Percentiles rank a stretch among this genome's conserved stretches.
Conservation (phyloP, 2,329 filamentous ascomycete species). For the Ascochyta rabiei region DNA sequence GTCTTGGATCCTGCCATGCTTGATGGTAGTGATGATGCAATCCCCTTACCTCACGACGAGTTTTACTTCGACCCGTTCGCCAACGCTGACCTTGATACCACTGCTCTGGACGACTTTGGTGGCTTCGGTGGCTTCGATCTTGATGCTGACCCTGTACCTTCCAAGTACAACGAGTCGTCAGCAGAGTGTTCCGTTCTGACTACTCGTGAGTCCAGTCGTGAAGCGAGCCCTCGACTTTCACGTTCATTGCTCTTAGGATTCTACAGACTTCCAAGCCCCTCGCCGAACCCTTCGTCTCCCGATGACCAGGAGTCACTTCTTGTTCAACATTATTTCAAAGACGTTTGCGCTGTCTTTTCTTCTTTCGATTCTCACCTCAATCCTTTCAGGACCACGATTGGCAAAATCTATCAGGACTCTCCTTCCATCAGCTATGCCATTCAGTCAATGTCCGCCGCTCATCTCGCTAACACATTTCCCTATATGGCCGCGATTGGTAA, state of each 20-base stretch:
- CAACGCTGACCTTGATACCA: constrained; percentile 34
- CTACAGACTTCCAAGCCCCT: constrained; percentile 44
- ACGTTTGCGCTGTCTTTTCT: constrained; percentile 67
- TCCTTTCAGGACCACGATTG: constrained; percentile 65
- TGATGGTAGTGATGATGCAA: constrained; percentile 32
- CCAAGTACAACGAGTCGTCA: constrained; percentile 25
- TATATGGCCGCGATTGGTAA: constrained; percentile 58
- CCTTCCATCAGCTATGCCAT: constrained; percentile 65
- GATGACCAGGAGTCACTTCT: constrained; percentile 61
- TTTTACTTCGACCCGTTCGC: constrained; percentile 36
- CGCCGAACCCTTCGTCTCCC: constrained; percentile 43
- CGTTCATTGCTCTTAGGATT: constrained; percentile 49
- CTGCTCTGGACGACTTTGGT: constrained; percentile 5
- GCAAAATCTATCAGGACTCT: constrained; percentile 63
- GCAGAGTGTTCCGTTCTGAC: constrained; percentile 17
- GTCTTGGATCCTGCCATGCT: constrained; percentile 32
- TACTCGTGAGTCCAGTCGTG: constrained; percentile 24
- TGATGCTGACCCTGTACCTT: constrained; percentile 27
- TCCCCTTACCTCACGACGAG: constrained; percentile 31
- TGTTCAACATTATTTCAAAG: constrained; percentile 68
- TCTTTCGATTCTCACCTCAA: constrained; percentile 68
- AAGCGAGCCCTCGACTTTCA: constrained; percentile 38
- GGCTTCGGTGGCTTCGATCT: constrained; percentile 29
- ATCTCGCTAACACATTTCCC: constrained; percentile 63
- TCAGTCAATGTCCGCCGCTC: constrained; percentile 69